Evolutionary conservation across 805 yeast genomes (phyloP).

Genomic region (Hyphopichia homilentoma): DNA sequence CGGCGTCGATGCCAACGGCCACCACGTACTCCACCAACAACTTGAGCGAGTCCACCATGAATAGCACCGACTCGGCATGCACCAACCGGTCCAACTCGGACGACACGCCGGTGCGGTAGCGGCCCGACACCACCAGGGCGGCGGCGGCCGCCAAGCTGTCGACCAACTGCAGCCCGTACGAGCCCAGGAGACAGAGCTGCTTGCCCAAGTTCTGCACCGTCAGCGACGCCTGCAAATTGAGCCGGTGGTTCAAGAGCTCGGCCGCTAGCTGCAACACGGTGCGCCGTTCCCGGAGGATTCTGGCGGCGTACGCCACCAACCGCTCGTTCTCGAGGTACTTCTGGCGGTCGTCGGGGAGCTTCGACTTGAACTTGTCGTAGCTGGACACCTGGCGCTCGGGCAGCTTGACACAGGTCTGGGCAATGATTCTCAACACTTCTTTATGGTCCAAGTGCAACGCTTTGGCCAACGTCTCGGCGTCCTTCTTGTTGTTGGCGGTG

Average conservation of each 20-base stretch:
- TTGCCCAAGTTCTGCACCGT: constrained; percentile 35
- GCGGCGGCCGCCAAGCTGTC: constrained; percentile 10
- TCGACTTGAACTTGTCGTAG: constrained; percentile 22
- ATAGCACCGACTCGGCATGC: constrained; percentile 28
- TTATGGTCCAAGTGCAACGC: constrained; percentile 34
- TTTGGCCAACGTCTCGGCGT: constrained; percentile 38
- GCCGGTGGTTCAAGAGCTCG: constrained; percentile 44
- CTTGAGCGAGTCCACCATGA: constrained; percentile 31
- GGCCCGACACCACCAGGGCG: constrained; percentile 7
- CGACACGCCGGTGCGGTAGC: constrained; percentile 11
- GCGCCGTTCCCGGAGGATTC: constrained; percentile 51
- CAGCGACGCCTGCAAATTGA: constrained; percentile 23
- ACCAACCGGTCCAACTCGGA: constrained; percentile 16
- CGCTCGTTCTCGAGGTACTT: constrained; percentile 24
- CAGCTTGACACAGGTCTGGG: constrained; percentile 34
- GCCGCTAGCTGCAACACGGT: constrained; percentile 40
- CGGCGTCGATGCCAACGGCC: constrained; percentile 26
- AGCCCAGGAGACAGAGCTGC: constrained; percentile 31
- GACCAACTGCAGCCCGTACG: constrained; percentile 20
- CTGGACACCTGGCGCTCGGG: constrained; percentile 28
- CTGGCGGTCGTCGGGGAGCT: constrained; percentile 34
- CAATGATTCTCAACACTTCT: constrained; percentile 49
- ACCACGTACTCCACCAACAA: constrained; percentile 37
- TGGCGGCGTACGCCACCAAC: constrained; percentile 30
- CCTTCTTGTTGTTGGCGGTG: constrained; percentile 27